A percentile compares a stretch with the other conserved stretches of the same genome.
Evolutionary conservation across 768 basidiomycete genomes (phyloP).

Genomic region (Tylopilus plumbeoviolaceoides): DNA sequence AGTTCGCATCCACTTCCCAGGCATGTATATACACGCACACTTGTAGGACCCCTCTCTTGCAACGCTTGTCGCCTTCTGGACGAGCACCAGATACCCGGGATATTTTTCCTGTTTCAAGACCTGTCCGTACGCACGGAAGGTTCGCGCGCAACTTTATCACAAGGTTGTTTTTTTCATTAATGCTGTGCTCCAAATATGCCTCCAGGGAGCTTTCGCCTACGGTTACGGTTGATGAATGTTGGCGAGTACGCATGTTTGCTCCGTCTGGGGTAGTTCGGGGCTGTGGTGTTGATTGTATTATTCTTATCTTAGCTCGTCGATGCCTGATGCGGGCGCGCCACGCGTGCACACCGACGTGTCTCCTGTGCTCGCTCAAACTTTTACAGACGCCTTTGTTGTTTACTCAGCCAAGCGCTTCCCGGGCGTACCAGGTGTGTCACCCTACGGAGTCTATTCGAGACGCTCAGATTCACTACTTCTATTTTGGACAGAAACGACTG

Average conservation of each 20-base stretch:
- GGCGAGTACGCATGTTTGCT: slow-evolving; percentile 67
- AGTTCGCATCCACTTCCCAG: slow-evolving; percentile 48
- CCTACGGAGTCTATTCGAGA: slow-evolving; percentile 8
- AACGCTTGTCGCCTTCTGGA: slow-evolving; percentile 83
- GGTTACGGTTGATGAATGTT: slow-evolving; percentile 86
- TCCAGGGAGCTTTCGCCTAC: slow-evolving; percentile 72
- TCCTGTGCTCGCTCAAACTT: slow-evolving; percentile 79
- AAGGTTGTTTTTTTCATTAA: slow-evolving; percentile 20
- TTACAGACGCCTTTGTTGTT: slow-evolving; percentile 80
- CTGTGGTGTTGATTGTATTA: slow-evolving; percentile 21
- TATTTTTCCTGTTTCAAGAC: slow-evolving; percentile 96
- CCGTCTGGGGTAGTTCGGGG: slow-evolving; percentile 10
- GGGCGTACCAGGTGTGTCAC: slow-evolving; percentile 75
- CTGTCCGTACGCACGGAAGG: slow-evolving; percentile 92
- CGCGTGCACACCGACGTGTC: slow-evolving; percentile 65
- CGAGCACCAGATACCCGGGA: slow-evolving; percentile 79
- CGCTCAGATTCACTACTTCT: slow-evolving; percentile 12
- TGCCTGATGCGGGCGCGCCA: slow-evolving; percentile 63
- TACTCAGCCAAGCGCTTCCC: slow-evolving; percentile 94
- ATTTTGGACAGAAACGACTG: slow-evolving; percentile 66
- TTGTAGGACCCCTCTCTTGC: slow-evolving; percentile 85
- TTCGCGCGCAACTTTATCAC: slow-evolving; percentile 34
- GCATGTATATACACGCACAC: slow-evolving; percentile 77
- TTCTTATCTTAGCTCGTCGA: slow-evolving; percentile 51
- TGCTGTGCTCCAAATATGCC: slow-evolving; percentile 25